Evolutionary conservation across 2,329 filamentous ascomycete species (phyloP).

Genomic region (Fusarium sp.): DNA sequence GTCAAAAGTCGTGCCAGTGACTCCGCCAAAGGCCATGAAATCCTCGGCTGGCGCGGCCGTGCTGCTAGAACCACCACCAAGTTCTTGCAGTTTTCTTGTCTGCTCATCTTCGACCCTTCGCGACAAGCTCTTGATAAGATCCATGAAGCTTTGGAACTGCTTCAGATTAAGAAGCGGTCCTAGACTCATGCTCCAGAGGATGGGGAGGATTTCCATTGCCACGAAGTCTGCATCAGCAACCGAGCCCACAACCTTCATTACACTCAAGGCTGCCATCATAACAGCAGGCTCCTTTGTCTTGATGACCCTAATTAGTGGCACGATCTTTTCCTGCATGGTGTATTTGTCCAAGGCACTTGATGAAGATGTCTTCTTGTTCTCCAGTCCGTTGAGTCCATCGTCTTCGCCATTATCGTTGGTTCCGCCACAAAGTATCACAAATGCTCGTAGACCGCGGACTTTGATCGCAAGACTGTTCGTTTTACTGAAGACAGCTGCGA

Average conservation of each 20-base stretch:
- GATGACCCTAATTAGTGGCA: slow-evolving; percentile 89
- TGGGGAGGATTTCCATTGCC: slow-evolving; percentile 88
- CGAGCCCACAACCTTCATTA: slow-evolving; percentile 84
- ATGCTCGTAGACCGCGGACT: slow-evolving; percentile 89
- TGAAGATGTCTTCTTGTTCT: slow-evolving; percentile 71
- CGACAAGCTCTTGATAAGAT: slow-evolving; percentile 84
- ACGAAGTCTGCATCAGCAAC: slow-evolving; percentile 90
- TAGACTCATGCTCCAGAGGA: slow-evolving; percentile 91
- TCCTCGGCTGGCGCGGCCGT: slow-evolving; percentile 68
- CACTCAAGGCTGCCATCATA: slow-evolving; percentile 91
- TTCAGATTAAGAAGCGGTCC: slow-evolving; percentile 88
- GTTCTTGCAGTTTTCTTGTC: slow-evolving; percentile 85
- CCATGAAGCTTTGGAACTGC: slow-evolving; percentile 92
- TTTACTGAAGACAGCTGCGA: slow-evolving; percentile 89
- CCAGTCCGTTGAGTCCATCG: slow-evolving; percentile 83
- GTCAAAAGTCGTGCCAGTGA: slow-evolving; percentile 71
- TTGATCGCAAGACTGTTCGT: slow-evolving; percentile 96
- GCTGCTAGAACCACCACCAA: slow-evolving; percentile 71
- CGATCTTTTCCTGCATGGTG: slow-evolving; percentile 97
- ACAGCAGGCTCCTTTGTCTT: slow-evolving; percentile 98
- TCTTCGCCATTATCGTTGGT: slow-evolving; percentile 61
- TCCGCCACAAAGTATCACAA: slow-evolving; percentile 89
- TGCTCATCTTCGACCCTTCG: slow-evolving; percentile 89
- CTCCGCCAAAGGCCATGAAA: slow-evolving; percentile 76
- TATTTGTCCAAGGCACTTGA: slow-evolving; percentile 94